Evolutionary conservation across 1,139 yeast species (phyloP).

Genomic region (Scheffersomyces segobiensis): DNA sequence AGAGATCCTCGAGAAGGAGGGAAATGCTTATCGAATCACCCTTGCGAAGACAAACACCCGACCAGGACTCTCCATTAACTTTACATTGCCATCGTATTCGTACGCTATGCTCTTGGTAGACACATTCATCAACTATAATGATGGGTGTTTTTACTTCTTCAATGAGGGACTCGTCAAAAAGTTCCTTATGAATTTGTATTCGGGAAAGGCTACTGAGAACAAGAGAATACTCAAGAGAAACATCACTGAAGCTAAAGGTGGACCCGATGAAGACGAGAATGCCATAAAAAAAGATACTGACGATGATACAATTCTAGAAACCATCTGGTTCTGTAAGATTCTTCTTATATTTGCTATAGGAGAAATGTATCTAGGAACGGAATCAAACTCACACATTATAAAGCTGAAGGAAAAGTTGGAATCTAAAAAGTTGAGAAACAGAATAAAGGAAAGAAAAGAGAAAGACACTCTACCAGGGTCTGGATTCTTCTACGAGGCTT

Average conservation of each 20-base stretch:
- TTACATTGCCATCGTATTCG: slow-evolving; percentile 73
- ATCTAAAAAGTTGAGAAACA: slow-evolving; percentile 14
- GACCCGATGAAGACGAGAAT: slow-evolving; percentile 43
- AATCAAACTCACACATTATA: slow-evolving; percentile 43
- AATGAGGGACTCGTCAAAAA: slow-evolving; percentile 77
- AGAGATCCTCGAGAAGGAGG: slow-evolving; percentile 63
- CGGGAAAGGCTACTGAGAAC: slow-evolving; percentile 45
- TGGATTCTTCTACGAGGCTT: slow-evolving; percentile 73
- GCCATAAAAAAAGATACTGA: slow-evolving; percentile 44
- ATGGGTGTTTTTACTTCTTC: slow-evolving; percentile 84
- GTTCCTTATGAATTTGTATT: slow-evolving; percentile 60
- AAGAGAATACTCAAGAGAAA: slow-evolving; percentile 41
- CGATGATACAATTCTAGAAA: slow-evolving; percentile 64
- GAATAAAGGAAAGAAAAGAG: slow-evolving; percentile 9
- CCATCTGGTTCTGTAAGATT: slow-evolving; percentile 80
- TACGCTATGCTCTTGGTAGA: slow-evolving; percentile 76
- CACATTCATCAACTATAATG: slow-evolving; percentile 75
- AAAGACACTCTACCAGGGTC: slow-evolving; percentile 66
- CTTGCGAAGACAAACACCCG: slow-evolving; percentile 67
- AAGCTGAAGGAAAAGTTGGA: slow-evolving; percentile 39
- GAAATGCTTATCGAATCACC: slow-evolving; percentile 70
- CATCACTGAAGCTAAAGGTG: slow-evolving; percentile 16
- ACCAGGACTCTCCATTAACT: slow-evolving; percentile 66
- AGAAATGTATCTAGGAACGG: slow-evolving; percentile 81
- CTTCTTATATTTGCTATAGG: slow-evolving; percentile 78